These are phyloP conservation scores for Combretum micranthum DNA, from an alignment of 345 rosid genomes.

Conservation along the genomic window DNA sequence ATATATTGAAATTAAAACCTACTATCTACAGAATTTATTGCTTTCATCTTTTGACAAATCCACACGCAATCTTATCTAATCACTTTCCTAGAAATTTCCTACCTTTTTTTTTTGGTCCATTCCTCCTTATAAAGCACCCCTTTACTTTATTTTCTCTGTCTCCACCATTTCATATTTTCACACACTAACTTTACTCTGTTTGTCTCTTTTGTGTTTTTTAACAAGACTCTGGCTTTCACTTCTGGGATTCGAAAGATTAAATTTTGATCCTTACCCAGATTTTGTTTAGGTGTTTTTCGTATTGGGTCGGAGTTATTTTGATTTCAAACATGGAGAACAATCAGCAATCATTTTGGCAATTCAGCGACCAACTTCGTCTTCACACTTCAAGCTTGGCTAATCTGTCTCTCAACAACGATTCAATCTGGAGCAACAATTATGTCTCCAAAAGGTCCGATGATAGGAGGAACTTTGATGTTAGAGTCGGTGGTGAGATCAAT, in stretches of 20 bases:
- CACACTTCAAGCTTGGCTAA: constrained; percentile 70
- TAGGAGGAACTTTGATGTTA: constrained; percentile 14
- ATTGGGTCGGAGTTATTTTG: background rate
- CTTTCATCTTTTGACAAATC: constrained; percentile 3
- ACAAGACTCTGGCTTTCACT: no score
- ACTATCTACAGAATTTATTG: no score
- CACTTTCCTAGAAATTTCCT: background rate
- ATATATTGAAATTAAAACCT: no score
- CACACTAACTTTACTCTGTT: no score
- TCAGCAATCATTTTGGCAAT: constrained; percentile 61
- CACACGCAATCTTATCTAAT: constrained; percentile 8
- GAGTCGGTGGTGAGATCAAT: no score
- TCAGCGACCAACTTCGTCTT: constrained; percentile 76
- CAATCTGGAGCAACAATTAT: constrained; percentile 39
- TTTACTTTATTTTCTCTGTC: background rate
- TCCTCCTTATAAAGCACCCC: constrained; percentile 2
- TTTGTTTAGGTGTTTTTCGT: no score
- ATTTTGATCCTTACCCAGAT: no score
- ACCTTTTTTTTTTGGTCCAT: background rate
- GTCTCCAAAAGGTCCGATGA: constrained; percentile 28
- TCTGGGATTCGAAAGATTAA: no score
- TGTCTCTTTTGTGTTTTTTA: no score
- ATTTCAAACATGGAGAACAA: constrained; percentile 38
- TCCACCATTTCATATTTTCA: background rate
- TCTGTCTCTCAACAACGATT: constrained; percentile 71